Evolutionary conservation across 2,329 filamentous ascomycete species (phyloP), one percentile per base, ranked within the genome.

Genomic region (Cercospora berteroae): DNA sequence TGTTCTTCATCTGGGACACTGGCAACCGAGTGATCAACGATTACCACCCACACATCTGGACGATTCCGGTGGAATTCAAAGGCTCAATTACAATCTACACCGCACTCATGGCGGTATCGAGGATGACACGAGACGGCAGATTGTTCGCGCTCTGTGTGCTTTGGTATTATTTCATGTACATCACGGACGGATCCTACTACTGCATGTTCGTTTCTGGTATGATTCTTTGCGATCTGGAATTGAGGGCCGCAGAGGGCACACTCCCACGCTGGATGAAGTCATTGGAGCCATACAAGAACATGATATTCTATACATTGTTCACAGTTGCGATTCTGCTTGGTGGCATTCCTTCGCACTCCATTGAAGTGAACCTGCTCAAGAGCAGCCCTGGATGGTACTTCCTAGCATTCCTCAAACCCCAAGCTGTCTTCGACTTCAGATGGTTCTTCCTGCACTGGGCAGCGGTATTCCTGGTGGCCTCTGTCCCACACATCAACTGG

Each of bases 1-100:
- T 89, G 79, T 90, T 85, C 77, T 91, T 89, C 74, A 75, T 90
- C 44, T 91, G 87, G 78, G 84, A 85, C 50, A 81, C 81, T 7
- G 86, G 87, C 6, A 85, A 84, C 1, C 79, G 83, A 9, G 83
- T 85, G 10, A 89, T 86, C 81, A 82, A 88, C 64, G 78, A 79
- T 12, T 87, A 87, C 78, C 87, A 88, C 71, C 82, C 81, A 29
- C 88, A 90, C 70, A 74, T 86, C 2, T 89, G 87, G 87, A 88
- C 84, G 0, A 90, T 90, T 63, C 87, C 88, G 0, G 79, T 87
- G 20, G 88, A 90, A 74, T 85, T 88, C 77, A 80, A 83, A 71
- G 89, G 89, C 10, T 91, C 89, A 1, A 82, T 91, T 63, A 79
- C 88, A 69, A 79, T 89, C 63, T 91, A 89, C 75, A 87, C 84